Evolutionary conservation across 345 rosid genomes (phyloP).

Genomic region (Hypericum perforatum): DNA sequence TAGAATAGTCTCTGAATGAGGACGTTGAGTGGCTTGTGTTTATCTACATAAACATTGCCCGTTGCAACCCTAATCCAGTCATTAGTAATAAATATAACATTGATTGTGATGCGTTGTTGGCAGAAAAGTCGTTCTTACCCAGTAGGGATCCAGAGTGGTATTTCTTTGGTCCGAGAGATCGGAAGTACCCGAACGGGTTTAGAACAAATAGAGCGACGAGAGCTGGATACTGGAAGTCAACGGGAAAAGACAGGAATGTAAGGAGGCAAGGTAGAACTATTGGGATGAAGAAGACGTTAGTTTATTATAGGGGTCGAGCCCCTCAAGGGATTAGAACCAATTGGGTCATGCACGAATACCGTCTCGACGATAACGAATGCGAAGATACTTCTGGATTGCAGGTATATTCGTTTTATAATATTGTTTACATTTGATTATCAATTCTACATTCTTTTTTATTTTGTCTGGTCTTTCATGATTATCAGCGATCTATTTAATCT

Average conservation of each 20-base stretch:
- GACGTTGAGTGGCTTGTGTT: too few relatives aligned
- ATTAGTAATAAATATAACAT: background rate
- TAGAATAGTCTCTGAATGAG: too few relatives aligned
- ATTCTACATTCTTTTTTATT: background rate
- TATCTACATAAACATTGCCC: background rate
- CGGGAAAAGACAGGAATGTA: constrained; percentile 76
- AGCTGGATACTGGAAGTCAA: constrained; percentile 91
- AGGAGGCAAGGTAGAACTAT: constrained; percentile 53
- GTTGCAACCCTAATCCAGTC: background rate
- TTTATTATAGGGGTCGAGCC: constrained; percentile 16
- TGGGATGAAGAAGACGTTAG: constrained; percentile 94
- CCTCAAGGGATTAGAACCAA: constrained; percentile 87
- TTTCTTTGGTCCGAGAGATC: constrained; percentile 84
- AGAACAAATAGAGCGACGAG: constrained; percentile 82
- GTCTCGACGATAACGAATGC: constrained; percentile 75
- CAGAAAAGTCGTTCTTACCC: constrained; percentile 77
- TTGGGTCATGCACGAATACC: constrained; percentile 96
- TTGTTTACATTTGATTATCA: background rate
- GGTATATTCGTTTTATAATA: constrained; percentile 28
- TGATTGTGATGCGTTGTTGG: background rate
- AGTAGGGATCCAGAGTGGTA: constrained; percentile 21
- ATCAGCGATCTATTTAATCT: too few relatives aligned
- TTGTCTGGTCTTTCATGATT: background rate
- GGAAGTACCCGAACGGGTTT: constrained; percentile 85
- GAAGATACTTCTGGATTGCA: constrained; percentile 71